Evolutionary conservation across 2,329 filamentous ascomycete genomes (phyloP), one percentile per base, ranked within the genome.

Genomic region (Nemania sp.): DNA sequence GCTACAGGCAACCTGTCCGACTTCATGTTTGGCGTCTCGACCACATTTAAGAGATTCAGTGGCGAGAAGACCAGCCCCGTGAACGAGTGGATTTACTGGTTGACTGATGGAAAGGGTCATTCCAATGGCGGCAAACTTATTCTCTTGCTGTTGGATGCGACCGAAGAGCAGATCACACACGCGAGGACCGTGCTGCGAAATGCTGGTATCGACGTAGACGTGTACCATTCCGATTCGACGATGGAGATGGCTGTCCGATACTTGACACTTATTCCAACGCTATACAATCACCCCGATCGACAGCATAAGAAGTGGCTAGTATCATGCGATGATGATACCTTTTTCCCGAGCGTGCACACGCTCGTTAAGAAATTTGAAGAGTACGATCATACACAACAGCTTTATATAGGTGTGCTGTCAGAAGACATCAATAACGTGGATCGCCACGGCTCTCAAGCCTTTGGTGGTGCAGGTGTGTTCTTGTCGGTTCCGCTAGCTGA

Each of bases 281-380:
- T 89, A 13, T 88, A 86, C 78, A 83, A 83, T 59, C 85, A 88
- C 70, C 80, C 80, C 2, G 83, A 84, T 2, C 80, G 84, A 54
- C 75, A 74, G 26, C 76, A 75, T 32, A 87, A 84, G 77, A 88
- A 86, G 71, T 90, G 88, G 88, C 82, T 88, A 1, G 87, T 88
- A 15, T 83, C 87, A 15, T 89, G 88, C 74, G 88, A 90, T 71
- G 88, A 90, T 71, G 88, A 90, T 70, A 90, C 88, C 2, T 90
- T 89, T 75, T 90, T 90, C 80, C 84, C 86, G 5, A 88, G 84
- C 65, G 87, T 89, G 76, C 80, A 88, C 61, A 82, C 79, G 11
- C 78, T 90, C 13, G 80, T 85, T 2, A 80, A 86, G 43, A 84
- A 82, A 55, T 81, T 90, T 49, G 79, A 78, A n/a, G 77, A 81